These are phyloP conservation scores for Paragyromitra xinjiangensis DNA, from an alignment of 495 filamentous ascomycete species.

Conservation along the genomic window DNA sequence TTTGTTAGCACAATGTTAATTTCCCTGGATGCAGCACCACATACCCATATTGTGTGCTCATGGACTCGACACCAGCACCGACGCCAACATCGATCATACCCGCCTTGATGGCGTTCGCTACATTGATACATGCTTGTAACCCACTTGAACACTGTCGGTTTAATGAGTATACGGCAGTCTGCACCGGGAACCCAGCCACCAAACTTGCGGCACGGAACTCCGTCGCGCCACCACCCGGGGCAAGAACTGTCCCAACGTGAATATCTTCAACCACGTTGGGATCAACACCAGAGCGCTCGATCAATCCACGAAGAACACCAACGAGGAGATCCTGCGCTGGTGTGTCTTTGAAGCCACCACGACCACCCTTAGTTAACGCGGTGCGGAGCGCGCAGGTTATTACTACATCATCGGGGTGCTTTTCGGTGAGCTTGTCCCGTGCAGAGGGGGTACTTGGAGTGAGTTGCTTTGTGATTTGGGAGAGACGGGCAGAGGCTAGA, in stretches of 20 bases:
- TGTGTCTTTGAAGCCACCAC: slow-evolving; percentile 96
- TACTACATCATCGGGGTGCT: slow-evolving; percentile 76
- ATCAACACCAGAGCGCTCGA: slow-evolving; percentile 85
- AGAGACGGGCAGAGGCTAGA: slow-evolving; percentile 63
- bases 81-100: slow-evolving; percentile 97
- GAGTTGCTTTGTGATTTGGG: slow-evolving; percentile 71
- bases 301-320: slow-evolving; percentile 79
- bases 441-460: slow-evolving; percentile 62
- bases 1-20: not conserved
- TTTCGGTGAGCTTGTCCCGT: slow-evolving; percentile 66
- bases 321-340: slow-evolving; percentile 83
- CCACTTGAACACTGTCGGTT: slow-evolving; percentile 94
- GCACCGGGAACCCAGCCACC: slow-evolving; percentile 88
- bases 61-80: slow-evolving; percentile 96
- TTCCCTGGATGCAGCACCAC: slow-evolving; percentile 46
- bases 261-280: slow-evolving; percentile 88
- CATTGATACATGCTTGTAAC: slow-evolving; percentile 87
- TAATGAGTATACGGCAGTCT: slow-evolving; percentile 79
- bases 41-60: slow-evolving; percentile 90
- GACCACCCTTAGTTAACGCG: slow-evolving; percentile 88
- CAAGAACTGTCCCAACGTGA: slow-evolving; percentile 87
- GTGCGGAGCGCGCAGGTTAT: slow-evolving; percentile 92
- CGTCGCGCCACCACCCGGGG: slow-evolving; percentile 93
- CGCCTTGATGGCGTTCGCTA: slow-evolving; percentile 84
- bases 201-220: slow-evolving; percentile 94